Evolutionary conservation across 139 green algal species (phyloP).

Genomic region (Parachlorella kessleri): DNA sequence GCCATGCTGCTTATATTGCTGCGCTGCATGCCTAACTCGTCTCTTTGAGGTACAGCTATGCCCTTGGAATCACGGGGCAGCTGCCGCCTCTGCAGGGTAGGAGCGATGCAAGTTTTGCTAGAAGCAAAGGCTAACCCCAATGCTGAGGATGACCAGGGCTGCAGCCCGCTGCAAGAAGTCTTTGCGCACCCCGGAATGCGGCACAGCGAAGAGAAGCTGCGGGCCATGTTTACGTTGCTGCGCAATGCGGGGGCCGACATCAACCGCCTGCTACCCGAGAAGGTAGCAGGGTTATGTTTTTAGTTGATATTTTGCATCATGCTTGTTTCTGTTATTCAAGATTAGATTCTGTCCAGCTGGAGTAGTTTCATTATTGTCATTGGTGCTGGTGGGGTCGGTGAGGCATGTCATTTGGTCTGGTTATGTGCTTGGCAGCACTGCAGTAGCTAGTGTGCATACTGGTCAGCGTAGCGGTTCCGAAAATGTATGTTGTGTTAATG

Average conservation of each 20-base stretch:
- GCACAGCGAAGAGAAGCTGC: background rate
- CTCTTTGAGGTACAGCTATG: no score
- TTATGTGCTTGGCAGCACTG: no score
- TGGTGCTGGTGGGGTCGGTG: no score
- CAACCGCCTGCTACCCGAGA: background rate
- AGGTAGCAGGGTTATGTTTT: background rate
- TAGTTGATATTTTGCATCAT: background rate
- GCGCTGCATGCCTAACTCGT: background rate
- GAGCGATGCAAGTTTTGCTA: slow-evolving; percentile 11
- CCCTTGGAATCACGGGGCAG: no score
- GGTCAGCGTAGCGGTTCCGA: no score
- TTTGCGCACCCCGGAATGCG: background rate
- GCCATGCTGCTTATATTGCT: no score
- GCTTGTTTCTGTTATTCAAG: background rate
- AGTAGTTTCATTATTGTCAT: background rate
- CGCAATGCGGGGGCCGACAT: slow-evolving; percentile 1
- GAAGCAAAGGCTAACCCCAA: background rate
- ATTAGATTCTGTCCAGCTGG: background rate
- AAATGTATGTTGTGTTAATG: no score
- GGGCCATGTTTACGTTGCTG: slow-evolving; percentile 15
- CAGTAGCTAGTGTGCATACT: no score
- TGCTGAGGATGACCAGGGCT: background rate
- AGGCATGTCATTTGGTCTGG: no score
- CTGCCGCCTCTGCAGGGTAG: slow-evolving; percentile 1
- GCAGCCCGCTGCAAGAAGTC: background rate